phyloP scores from a whole-genome alignment of 257 asterid species.

The Datura wrightii region DNA sequence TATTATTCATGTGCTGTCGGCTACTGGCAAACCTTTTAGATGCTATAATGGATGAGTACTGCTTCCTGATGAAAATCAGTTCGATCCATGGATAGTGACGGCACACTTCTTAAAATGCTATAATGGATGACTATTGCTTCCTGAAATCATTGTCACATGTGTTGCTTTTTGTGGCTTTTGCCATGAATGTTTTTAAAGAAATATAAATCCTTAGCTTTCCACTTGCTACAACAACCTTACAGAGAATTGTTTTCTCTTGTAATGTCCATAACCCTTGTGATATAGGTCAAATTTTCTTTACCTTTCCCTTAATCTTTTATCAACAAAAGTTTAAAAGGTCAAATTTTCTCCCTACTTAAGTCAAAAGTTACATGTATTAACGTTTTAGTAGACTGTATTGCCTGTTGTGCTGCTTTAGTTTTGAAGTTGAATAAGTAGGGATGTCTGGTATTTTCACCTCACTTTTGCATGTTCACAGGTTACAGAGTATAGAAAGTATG shows the following conservation, averaged over 20 bases:
- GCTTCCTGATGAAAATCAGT: too few relatives aligned
- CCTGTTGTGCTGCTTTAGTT: not conserved
- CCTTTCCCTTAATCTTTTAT: too few relatives aligned
- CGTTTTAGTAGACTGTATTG: not conserved
- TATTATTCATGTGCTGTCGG: not conserved
- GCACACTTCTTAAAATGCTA: not conserved
- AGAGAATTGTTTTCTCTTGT: not conserved
- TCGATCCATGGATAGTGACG: not conserved
- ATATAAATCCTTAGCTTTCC: not conserved
- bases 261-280: not conserved
- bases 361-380: not conserved
- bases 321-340: not conserved
- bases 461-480: slow-evolving; percentile 37
- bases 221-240: slow-evolving; percentile 1
- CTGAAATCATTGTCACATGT: not conserved
- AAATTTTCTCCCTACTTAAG: not conserved
- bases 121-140: not conserved
- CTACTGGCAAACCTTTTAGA: not conserved
- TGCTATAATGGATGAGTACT: not conserved
- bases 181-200: not conserved
- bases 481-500: slow-evolving; percentile 38
- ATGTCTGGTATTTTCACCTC: not conserved
- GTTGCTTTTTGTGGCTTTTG: not conserved
- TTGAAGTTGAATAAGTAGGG: not conserved
- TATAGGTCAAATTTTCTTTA: not conserved